Base-by-base conservation (phyloP, 495 filamentous ascomycete species). In the Podospora appendiculata region DNA sequence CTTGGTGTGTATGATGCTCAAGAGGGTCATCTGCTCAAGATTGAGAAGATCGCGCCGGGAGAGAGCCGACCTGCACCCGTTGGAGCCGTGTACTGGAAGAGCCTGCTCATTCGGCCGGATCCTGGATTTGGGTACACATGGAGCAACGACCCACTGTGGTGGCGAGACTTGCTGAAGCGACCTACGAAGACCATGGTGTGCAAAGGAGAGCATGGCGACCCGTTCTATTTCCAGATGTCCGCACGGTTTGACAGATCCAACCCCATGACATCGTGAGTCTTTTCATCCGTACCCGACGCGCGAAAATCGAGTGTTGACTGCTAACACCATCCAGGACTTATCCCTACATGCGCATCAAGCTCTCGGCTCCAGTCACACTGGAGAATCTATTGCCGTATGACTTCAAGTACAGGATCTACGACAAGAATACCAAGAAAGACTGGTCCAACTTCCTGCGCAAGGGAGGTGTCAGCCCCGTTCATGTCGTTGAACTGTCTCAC, bases 391-490 rank as follows among this genome's bases (percentile, higher is more conserved):
- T 98, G 25, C 93, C 93, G 0, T 96, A 87, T 60, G 94, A 97
- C 70, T 98, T 98, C 85, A 97, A 97, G 66, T 97, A 97, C 65
- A 81, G 90, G 49, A 96, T 98, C 18, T 96, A 96, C 62, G 93
- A 98, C 71, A 95, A 90, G 73, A 93, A 94, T 66, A 96, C 90
- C 0, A 90, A 87, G 72, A 93, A 94, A 64, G 92, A 98, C 66
- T 98, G 94, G 93, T 92, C 90, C 0, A 98, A 98, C 63, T 98
- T 98, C 73, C 69, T 98, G 17, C 79, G 93, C 48, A 97, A 95
- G 67, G 93, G 93, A 9, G 93, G 93, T 17, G 85, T 96, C 44
- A 97, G 93, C 65, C 93, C 93, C 1, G 91, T 97, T 2, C 93
- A 98, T 70, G 90, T 96, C 8, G 90, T 97, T 40, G 92, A 97